Evolutionary conservation across 2,329 filamentous ascomycete genomes (phyloP), one percentile per base, ranked within the genome.

Genomic region (Leptographium flavum): DNA sequence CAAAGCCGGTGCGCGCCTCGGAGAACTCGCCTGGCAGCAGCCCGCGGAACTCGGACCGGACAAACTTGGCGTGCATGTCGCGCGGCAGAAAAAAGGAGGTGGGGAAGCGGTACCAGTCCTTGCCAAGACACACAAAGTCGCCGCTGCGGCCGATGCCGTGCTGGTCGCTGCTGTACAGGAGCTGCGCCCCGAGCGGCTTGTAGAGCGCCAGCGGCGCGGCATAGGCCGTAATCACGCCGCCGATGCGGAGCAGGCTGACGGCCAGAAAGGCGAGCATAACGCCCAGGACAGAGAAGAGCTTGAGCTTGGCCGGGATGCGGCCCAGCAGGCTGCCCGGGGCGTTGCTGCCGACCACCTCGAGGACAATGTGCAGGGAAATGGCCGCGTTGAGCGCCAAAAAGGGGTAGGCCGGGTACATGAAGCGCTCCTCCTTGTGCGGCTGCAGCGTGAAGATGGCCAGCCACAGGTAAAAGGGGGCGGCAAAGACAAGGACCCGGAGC

Each of bases 71-170:
- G 52, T 76, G 81, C 68, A 92, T 84, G 42, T 77, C 74, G n/a
- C 79, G 69, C 0, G 92, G 90, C 3, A 98, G 69, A 59, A 92
- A 87, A 66, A 87, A 96, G 0, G 88, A 93, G 1, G 84, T 90
- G 2, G 92, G 90, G 58, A 95, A 96, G 31, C 92, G 84, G 61
- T 98, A 95, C 92, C 92, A 98, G 59, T 98, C 92, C 60, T 96
- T 98, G 25, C 86, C 87, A 33, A 94, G 75, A 60, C 92, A 98
- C 3, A 98, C 76, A 17, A 71, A 79, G 50, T 86, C 81, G 15
- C 80, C 83, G 2, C 66, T 59, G 0, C 65, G 62, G 2, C 76
- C 73, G 14, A 69, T 56, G 38, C 66, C 65, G 19, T 69, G 56
- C 19, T 47, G 45, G 21, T 15, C 22, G 15, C 36, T 22, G 31